Conservation (phyloP, 176 grass and related monocot species). For the Thinopyrum elongatum region DNA sequence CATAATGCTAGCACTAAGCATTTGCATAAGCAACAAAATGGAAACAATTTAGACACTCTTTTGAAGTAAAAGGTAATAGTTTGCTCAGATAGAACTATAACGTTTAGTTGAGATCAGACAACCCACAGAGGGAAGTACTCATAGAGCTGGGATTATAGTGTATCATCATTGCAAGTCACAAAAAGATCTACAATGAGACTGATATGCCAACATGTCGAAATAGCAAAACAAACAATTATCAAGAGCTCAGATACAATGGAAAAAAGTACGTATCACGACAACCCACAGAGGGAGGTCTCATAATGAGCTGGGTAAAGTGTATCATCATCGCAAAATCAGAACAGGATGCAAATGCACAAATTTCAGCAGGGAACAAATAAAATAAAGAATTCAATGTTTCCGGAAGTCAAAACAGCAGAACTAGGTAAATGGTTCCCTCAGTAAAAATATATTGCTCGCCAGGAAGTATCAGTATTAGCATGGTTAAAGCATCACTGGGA, state of each 20-base stretch:
- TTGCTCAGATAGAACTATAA: slow-evolving; percentile 47
- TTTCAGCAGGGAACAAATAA: neutral
- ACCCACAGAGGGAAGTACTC: slow-evolving; percentile 65
- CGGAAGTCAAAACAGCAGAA: neutral
- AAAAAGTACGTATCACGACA: slow-evolving; percentile 38
- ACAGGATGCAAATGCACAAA: neutral
- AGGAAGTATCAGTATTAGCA: slow-evolving; percentile 76
- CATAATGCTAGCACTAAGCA: neutral
- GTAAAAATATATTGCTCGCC: slow-evolving; percentile 46
- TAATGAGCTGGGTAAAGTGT: slow-evolving; percentile 86
- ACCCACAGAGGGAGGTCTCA: slow-evolving; percentile 74
- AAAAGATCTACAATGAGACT: neutral
- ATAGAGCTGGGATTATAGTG: slow-evolving; percentile 68
- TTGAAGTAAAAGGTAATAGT: neutral
- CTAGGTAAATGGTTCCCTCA: slow-evolving; percentile 49
- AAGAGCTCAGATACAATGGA: slow-evolving; percentile 61
- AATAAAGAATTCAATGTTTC: neutral
- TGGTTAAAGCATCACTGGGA: slow-evolving; percentile 80
- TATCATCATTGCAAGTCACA: slow-evolving; percentile 38
- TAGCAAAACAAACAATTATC: neutral
- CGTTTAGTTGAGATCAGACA: slow-evolving; percentile 36
- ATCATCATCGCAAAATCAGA: slow-evolving; percentile 41
- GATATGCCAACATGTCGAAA: neutral
- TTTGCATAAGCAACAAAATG: neutral
- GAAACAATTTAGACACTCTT: too few species aligned